Conservation (phyloP, 345 rosid genomes). For the Garcia nutans region DNA sequence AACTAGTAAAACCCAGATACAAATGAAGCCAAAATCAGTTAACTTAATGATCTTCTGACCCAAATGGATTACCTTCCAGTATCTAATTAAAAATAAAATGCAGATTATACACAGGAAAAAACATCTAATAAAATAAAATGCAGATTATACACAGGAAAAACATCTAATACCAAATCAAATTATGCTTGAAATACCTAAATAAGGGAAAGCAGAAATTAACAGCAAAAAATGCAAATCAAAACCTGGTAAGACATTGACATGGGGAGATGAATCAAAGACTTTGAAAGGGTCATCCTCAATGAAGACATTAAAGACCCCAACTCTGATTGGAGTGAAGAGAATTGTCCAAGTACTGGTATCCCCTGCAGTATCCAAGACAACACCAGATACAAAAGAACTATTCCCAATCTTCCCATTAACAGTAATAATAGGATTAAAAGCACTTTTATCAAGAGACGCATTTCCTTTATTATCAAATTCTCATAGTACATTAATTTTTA, state of each 20-base stretch:
- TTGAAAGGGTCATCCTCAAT: slow-evolving; percentile 51
- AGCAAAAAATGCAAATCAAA: neutral
- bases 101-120: no score
- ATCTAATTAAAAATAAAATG: no score
- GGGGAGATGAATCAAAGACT: slow-evolving; percentile 81
- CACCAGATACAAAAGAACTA: slow-evolving; percentile 66
- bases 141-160: no score
- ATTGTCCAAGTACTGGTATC: slow-evolving; percentile 58
- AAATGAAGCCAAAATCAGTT: neutral
- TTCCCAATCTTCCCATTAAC: slow-evolving; percentile 75
- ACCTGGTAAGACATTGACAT: slow-evolving; percentile 72
- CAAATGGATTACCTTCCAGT: neutral
- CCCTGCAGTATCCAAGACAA: slow-evolving; percentile 36
- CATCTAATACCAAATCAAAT: neutral
- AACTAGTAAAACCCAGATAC: neutral
- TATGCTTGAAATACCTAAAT: neutral
- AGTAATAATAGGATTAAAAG: slow-evolving; percentile 55
- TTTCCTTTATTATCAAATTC: slow-evolving; percentile 40
- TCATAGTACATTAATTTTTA: slow-evolving; percentile 55
- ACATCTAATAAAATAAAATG: no score
- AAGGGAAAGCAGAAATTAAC: neutral
- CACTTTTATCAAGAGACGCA: slow-evolving; percentile 41
- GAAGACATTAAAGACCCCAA: slow-evolving; percentile 58
- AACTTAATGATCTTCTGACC: neutral
- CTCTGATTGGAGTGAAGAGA: no score